Conservation (phyloP, 2,329 filamentous ascomycete species). For the Hypoxylon rubiginosum region DNA sequence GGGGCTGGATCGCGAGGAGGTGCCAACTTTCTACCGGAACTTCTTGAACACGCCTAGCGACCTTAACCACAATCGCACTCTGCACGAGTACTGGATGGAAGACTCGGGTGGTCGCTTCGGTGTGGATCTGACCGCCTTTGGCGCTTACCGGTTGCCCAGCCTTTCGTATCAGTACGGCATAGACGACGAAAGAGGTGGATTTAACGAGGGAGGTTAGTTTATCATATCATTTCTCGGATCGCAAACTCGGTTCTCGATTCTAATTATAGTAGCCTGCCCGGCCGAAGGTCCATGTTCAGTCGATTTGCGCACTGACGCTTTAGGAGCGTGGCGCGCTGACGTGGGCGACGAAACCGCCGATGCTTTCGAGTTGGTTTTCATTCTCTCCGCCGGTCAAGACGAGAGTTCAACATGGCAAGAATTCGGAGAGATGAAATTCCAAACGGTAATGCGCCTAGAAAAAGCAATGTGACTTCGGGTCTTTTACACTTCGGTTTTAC, state of each 20-base stretch:
- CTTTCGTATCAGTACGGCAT: constrained; percentile 65
- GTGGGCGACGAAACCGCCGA: constrained; percentile 63
- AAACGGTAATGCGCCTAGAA: no score
- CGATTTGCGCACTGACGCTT: constrained; percentile 63
- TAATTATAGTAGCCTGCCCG: constrained; percentile 64
- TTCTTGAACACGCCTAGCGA: constrained; percentile 64
- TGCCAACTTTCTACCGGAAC: constrained; percentile 65
- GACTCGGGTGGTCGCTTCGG: constrained; percentile 66
- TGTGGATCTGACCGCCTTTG: constrained; percentile 66
- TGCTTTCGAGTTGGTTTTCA: constrained; percentile 65
- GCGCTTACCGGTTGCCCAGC: constrained; percentile 63
- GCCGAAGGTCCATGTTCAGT: constrained; percentile 57
- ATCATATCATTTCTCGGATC: no score
- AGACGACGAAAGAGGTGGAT: constrained; percentile 55
- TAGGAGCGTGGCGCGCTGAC: constrained; percentile 64
- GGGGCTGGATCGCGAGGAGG: constrained; percentile 59
- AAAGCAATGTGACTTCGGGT: no score
- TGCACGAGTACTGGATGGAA: constrained; percentile 71
- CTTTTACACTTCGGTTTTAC: no score
- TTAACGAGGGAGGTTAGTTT: constrained; percentile 65
- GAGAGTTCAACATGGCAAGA: constrained; percentile 70
- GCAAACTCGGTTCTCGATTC: no score
- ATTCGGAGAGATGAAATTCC: constrained; percentile 68
- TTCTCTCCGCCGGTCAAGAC: constrained; percentile 67
- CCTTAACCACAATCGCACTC: constrained; percentile 64